phyloP scores from a whole-genome alignment of 768 basidiomycete species.

The Boletus subparvulus region DNA sequence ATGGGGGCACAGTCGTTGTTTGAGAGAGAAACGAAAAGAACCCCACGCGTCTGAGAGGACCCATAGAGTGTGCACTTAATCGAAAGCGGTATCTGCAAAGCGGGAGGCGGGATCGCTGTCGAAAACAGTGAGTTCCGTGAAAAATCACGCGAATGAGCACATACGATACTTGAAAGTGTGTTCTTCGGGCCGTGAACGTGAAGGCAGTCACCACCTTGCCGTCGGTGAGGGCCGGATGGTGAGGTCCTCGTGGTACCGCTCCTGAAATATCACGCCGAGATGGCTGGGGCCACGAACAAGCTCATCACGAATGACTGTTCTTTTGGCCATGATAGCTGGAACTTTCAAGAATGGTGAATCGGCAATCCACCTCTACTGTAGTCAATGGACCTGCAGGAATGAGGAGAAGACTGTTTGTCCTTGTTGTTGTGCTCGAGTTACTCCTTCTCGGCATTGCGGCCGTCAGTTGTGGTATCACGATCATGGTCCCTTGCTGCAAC shows the following conservation, averaged over 20 bases:
- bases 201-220: no score
- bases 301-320: no score
- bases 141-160: conserved; percentile 16
- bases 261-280: conserved; percentile 1
- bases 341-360: no score
- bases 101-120: conserved; percentile 38
- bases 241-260: no score
- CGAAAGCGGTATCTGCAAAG: conserved; percentile 49
- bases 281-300: neutral
- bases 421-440: no score
- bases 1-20: conserved; percentile 56
- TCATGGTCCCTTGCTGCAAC: no score
- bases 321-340: no score
- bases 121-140: neutral
- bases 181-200: conserved; percentile 55
- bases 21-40: conserved; percentile 61
- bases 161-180: conserved; percentile 57
- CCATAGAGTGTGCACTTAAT: conserved; percentile 72
- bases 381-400: no score
- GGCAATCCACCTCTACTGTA: no score
- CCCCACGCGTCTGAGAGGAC: conserved; percentile 72
- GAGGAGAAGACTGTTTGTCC: neutral
- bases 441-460: no score
- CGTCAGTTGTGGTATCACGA: no score
- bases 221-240: no score